Evolutionary conservation across 1,284 basidiomycete species (phyloP).

Genomic region (Malassezia obtusa): DNA sequence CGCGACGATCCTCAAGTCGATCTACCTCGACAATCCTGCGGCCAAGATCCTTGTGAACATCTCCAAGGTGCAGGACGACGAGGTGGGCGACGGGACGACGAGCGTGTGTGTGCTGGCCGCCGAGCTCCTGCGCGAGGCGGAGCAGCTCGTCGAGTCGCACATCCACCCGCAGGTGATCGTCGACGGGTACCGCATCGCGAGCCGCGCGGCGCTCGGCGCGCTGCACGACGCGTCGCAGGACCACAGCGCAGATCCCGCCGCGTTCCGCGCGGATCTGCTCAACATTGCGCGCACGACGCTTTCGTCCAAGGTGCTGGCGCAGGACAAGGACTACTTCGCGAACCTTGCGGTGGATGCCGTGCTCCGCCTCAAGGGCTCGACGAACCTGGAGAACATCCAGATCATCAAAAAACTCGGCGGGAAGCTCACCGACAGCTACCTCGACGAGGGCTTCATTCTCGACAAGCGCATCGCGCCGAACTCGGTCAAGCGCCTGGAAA

Average conservation of each 20-base stretch:
- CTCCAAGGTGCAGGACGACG: slow-evolving; percentile 99
- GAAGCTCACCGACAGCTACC: slow-evolving; percentile 94
- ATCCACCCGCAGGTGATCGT: slow-evolving; percentile 99
- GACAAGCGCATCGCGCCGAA: slow-evolving; percentile 93
- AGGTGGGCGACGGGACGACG: slow-evolving; percentile 95
- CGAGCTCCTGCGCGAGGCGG: slow-evolving; percentile 85
- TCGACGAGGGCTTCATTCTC: slow-evolving; percentile 97
- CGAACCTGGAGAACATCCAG: slow-evolving; percentile 95
- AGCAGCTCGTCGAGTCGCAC: slow-evolving; percentile 76
- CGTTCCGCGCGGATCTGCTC: slow-evolving; percentile 80
- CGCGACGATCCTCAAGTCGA: slow-evolving; percentile 92
- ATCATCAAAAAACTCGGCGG: slow-evolving; percentile 99
- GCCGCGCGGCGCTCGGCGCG: slow-evolving; percentile 70
- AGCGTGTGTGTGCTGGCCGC: slow-evolving; percentile 85
- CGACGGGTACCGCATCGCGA: slow-evolving; percentile 93
- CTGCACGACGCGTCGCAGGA: slow-evolving; percentile 73
- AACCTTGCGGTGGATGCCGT: slow-evolving; percentile 97
- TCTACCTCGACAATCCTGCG: slow-evolving; percentile 94
- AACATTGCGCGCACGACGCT: slow-evolving; percentile 95
- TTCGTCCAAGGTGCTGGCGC: slow-evolving; percentile 88
- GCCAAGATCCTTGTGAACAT: slow-evolving; percentile 99
- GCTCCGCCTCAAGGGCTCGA: slow-evolving; percentile 83
- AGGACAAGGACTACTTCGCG: slow-evolving; percentile 97
- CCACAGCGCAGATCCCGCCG: slow-evolving; percentile 60
- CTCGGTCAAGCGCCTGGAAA: slow-evolving; percentile 86